Percentiles rank a stretch among this genome's conserved stretches.
Conservation (phyloP, 1,284 basidiomycete species). For the Cryptococcus sp. region DNA sequence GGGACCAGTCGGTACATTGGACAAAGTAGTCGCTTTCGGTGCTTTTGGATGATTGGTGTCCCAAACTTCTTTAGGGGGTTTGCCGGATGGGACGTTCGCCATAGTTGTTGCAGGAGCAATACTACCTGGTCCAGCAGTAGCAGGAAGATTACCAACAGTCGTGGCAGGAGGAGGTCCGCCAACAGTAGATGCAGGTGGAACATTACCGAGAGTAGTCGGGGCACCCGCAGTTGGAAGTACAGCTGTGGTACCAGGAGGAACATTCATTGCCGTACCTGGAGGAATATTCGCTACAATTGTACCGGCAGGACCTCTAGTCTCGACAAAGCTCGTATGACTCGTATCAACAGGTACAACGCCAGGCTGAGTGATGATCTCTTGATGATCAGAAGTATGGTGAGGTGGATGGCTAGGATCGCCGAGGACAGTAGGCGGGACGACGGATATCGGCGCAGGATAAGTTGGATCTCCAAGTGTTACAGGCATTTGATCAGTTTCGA, state of each 20-base stretch:
- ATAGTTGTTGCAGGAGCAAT: not conserved
- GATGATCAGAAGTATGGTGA: constrained; percentile 5
- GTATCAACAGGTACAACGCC: constrained; percentile 7
- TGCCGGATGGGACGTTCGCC: constrained; percentile 4
- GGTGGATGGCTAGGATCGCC: not conserved
- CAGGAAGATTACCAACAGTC: constrained; percentile 1
- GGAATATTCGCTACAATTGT: not conserved
- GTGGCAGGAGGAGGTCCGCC: not conserved
- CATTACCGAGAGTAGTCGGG: not conserved
- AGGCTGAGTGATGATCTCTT: constrained; percentile 3
- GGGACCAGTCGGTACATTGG: constrained; percentile 3
- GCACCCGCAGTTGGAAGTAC: not conserved
- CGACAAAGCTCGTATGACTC: constrained; percentile 4
- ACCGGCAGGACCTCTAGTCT: constrained; percentile 1
- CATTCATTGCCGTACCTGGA: not conserved
- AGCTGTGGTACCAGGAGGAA: not conserved
- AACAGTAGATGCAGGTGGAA: not conserved
- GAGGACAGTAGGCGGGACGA: not conserved
- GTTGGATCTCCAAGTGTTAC: not conserved
- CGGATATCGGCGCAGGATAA: constrained; percentile 1
- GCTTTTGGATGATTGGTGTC: constrained; percentile 31
- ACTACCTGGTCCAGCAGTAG: not conserved
- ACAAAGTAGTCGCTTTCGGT: constrained; percentile 3
- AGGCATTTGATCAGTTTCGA: not conserved
- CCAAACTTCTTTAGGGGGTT: constrained; percentile 19